A percentile compares a stretch with the other conserved stretches of the same genome.
Evolutionary conservation across 1,284 basidiomycete genomes (phyloP).

Genomic region (Marasmius sp.): DNA sequence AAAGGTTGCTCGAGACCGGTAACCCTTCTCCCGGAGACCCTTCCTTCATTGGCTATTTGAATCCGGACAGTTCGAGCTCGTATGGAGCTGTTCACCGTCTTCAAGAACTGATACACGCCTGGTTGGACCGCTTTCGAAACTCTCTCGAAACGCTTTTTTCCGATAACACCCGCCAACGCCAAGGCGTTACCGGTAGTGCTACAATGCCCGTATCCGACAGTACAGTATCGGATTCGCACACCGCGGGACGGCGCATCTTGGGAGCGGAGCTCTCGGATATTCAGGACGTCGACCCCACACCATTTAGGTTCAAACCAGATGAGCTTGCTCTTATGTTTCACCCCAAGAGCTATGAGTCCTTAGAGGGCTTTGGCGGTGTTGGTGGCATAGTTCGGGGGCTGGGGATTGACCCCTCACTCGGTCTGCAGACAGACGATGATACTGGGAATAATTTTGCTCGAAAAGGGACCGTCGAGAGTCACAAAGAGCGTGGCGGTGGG

Average conservation of each 20-base stretch:
- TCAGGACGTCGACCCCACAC: slow-evolving; percentile 64
- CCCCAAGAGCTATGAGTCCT: slow-evolving; percentile 74
- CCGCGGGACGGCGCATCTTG: slow-evolving; percentile 27
- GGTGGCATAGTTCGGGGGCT: slow-evolving; percentile 70
- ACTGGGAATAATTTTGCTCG: neutral
- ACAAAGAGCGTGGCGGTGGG: slow-evolving; percentile 29
- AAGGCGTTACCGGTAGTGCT: slow-evolving; percentile 43
- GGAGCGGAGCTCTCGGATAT: slow-evolving; percentile 20
- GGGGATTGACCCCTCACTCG: slow-evolving; percentile 65
- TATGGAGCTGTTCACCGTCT: no score
- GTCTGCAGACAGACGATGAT: slow-evolving; percentile 34
- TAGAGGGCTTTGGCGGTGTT: slow-evolving; percentile 79
- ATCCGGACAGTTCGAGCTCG: no score
- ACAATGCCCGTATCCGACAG: slow-evolving; percentile 39
- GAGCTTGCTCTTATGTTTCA: slow-evolving; percentile 87
- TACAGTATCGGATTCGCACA: slow-evolving; percentile 28
- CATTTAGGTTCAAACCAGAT: slow-evolving; percentile 73
- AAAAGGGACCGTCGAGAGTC: slow-evolving; percentile 5
- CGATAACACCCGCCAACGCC: slow-evolving; percentile 43
- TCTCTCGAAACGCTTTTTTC: slow-evolving; percentile 59
- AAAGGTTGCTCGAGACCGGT: neutral
- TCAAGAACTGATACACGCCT: no score
- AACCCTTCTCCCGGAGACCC: no score
- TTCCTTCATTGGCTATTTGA: no score
- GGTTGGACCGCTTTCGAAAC: no score